Percentiles rank a stretch among this genome's conserved stretches.
Conservation (phyloP, 2,329 filamentous ascomycete species). For the Xylaria sp. region DNA sequence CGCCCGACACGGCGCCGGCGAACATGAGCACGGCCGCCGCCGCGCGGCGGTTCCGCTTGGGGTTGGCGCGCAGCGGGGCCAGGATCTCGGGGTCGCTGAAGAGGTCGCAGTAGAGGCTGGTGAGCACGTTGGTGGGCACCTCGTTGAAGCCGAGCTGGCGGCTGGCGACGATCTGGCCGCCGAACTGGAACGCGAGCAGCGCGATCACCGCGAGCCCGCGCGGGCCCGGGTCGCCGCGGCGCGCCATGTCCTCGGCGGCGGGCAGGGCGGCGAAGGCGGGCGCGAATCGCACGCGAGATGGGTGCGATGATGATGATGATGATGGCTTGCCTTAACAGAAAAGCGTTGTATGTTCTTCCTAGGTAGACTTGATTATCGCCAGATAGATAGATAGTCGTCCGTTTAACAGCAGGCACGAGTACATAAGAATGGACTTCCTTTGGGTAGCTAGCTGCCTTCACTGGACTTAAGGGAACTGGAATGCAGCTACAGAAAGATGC, state of each 20-base stretch:
- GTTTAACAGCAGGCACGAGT: no score
- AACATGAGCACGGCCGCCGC: conserved; percentile 49
- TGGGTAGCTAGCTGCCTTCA: no score
- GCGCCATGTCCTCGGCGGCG: conserved; percentile 19
- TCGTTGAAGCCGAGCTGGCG: conserved; percentile 55
- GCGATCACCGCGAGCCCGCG: conserved; percentile 48
- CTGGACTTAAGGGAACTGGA: no score
- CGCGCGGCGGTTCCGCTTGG: conserved; percentile 20
- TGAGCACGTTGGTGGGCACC: conserved; percentile 57
- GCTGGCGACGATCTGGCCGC: conserved; percentile 55
- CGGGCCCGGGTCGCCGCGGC: conserved; percentile 35
- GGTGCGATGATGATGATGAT: background rate
- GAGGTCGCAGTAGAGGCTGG: conserved; percentile 57
- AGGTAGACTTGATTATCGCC: no score
- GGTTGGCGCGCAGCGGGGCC: conserved; percentile 17
- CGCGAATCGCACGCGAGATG: conserved; percentile 47
- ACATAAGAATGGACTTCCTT: no score
- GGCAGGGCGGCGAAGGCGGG: conserved; percentile 43
- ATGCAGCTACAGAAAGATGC: no score
- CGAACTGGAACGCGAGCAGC: conserved; percentile 56
- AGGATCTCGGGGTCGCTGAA: conserved; percentile 53
- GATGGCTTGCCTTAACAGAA: background rate
- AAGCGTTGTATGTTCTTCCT: no score
- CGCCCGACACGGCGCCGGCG: conserved; percentile 50
- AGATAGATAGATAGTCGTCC: no score